Evolutionary conservation across 768 basidiomycete genomes (phyloP), one percentile per base, ranked within the genome.

Genomic region (Cubamyces sp.): DNA sequence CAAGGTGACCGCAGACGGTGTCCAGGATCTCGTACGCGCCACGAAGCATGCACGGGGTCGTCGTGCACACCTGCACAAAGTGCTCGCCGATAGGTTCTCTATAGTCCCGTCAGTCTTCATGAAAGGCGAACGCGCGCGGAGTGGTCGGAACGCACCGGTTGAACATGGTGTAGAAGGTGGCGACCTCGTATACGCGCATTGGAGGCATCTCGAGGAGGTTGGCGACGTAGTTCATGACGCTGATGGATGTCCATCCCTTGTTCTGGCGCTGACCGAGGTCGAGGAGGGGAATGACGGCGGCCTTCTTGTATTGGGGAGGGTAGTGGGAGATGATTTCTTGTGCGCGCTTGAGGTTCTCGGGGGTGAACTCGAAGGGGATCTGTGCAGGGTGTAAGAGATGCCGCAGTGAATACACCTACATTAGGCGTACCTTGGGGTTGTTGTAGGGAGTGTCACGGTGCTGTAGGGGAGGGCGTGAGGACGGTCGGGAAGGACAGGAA

Each of bases 151-250:
- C 84, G 70, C 61, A 93, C 93, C 96, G 86, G 81, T 98, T 99
- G 84, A 98, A 98, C 96, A 99, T 98, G 68, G 97, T 99, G 77
- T 99, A 99, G 79, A 99, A 99, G 15, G 94, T 96, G 18, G 96
- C 96, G 53, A 99, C 97, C 77, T 99, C 97, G 74, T 99, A 99
- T 1, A 98, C 97, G 11, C 97, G 91, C 97, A 99, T 98, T 54
- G 93, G 92, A 11, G 91, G 93, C 85, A 99, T 90, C 70, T 91
- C 94, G 30, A 98, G 83, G 34, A 96, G 80, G 66, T 92, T 90
- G 0, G 97, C 97, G 57, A 99, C 90, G 69, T 95, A 93, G 79
- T 99, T 98, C 97, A 99, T 99, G 64, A 96, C 95, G 70, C 91
- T 94, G 67, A 99, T 96, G 74, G 91, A 94, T 25, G 96, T 98